Percentiles rank a stretch among this genome's conserved stretches.
Evolutionary conservation across 75 land plant genomes (phyloP).

Genomic region (Gnetum montanum): DNA sequence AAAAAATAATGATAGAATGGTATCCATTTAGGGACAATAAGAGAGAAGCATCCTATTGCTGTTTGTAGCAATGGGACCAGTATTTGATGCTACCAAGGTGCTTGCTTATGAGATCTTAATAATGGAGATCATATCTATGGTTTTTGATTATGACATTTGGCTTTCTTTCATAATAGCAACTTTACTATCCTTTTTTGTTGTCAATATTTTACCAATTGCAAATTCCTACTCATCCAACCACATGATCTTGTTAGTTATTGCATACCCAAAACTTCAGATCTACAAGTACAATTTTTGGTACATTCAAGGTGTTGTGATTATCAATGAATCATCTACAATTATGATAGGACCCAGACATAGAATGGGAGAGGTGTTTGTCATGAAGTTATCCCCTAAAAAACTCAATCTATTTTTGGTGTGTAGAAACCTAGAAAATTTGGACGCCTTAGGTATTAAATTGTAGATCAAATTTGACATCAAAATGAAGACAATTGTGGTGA

Average conservation of each 20-base stretch:
- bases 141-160: too few relatives aligned
- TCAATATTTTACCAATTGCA: too few relatives aligned
- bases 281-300: too few relatives aligned
- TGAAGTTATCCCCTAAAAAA: slow-evolving; percentile 52
- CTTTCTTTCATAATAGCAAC: too few relatives aligned
- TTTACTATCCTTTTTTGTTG: too few relatives aligned
- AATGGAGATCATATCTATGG: too few relatives aligned
- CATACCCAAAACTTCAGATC: too few relatives aligned
- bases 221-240: too few relatives aligned
- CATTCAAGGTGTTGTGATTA: slow-evolving; percentile 28
- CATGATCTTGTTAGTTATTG: too few relatives aligned
- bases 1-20: too few relatives aligned
- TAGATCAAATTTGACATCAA: slow-evolving; percentile 22
- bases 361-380: slow-evolving; percentile 66
- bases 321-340: slow-evolving; percentile 87
- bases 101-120: too few relatives aligned
- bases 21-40: neutral
- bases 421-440: slow-evolving; percentile 53
- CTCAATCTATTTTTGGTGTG: slow-evolving; percentile 78
- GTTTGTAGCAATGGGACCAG: slow-evolving; percentile 14
- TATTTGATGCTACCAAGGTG: slow-evolving; percentile 59
- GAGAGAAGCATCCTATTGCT: slow-evolving; percentile 2
- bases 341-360: slow-evolving; percentile 91
- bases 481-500: slow-evolving; percentile 50
- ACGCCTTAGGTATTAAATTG: slow-evolving; percentile 32